Evolutionary conservation across 2,329 filamentous ascomycete species (phyloP).

Genomic region (Sarocladium brachiariae): DNA sequence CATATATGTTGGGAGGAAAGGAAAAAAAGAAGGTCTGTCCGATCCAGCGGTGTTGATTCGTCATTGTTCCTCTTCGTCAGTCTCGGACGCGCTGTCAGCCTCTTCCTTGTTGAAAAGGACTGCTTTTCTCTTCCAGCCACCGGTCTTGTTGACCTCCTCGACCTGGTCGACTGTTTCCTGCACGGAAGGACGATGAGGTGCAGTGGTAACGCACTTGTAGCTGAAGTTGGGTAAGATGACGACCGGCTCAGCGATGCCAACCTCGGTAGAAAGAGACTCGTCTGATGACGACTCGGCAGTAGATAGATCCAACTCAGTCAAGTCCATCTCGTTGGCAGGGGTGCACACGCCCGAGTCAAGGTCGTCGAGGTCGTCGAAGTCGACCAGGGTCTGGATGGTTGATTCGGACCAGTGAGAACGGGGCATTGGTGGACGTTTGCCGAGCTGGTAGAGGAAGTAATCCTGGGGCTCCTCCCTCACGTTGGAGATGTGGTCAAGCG

Average conservation of each 20-base stretch:
- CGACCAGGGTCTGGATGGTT: conserved; percentile 27
- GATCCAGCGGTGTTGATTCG: background rate
- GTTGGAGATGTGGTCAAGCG: conserved; percentile 18
- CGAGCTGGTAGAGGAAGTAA: conserved; percentile 26
- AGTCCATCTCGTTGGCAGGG: conserved; percentile 11
- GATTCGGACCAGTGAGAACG: conserved; percentile 37
- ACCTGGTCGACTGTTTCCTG: conserved; percentile 28
- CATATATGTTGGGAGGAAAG: too few relatives aligned
- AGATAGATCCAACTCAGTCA: conserved; percentile 1
- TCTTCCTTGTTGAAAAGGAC: conserved; percentile 33
- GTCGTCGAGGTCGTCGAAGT: conserved; percentile 18
- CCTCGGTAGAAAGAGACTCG: conserved; percentile 14
- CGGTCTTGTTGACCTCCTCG: conserved; percentile 35
- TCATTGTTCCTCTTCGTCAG: conserved; percentile 1
- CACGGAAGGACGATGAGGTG: conserved; percentile 27
- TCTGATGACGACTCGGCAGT: conserved; percentile 18
- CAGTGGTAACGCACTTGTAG: conserved; percentile 19
- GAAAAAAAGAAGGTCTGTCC: too few relatives aligned
- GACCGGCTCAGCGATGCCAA: conserved; percentile 18
- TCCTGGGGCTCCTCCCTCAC: conserved; percentile 22
- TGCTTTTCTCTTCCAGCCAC: conserved; percentile 37
- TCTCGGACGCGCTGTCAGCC: background rate
- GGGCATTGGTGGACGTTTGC: conserved; percentile 24
- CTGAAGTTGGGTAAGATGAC: conserved; percentile 27
- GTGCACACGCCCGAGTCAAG: conserved; percentile 6